Percentiles rank a stretch among this genome's conserved stretches.
These are phyloP conservation scores for Aspergillus nomiae DNA, from an alignment of 2,329 filamentous ascomycete genomes.

Conservation along the genomic window DNA sequence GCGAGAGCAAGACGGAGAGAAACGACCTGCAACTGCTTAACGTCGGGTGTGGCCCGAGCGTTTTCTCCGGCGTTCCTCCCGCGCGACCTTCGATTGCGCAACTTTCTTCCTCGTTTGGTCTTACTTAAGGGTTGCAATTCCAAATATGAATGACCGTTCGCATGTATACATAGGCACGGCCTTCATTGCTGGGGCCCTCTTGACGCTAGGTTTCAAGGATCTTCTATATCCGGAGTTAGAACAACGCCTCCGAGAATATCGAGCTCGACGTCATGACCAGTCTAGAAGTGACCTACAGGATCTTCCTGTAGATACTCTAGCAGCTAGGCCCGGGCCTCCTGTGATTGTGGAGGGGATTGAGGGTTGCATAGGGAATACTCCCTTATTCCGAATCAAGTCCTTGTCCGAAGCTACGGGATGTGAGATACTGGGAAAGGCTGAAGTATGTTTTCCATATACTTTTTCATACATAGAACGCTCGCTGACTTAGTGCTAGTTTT, in stretches of 20 bases:
- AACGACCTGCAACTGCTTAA: conserved; percentile 7
- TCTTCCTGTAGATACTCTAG: conserved; percentile 16
- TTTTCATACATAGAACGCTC: background rate
- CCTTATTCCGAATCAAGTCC: conserved; percentile 80
- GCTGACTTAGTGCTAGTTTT: conserved; percentile 57
- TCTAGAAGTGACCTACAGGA: conserved; percentile 11
- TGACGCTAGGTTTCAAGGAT: conserved; percentile 78
- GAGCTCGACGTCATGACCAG: conserved; percentile 39
- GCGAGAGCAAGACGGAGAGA: conserved; percentile 16
- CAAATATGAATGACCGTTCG: conserved; percentile 35
- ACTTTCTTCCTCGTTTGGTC: background rate
- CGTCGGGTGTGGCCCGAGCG: conserved; percentile 40
- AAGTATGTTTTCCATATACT: conserved; percentile 51
- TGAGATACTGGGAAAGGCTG: conserved; percentile 87
- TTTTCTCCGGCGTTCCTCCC: conserved; percentile 21
- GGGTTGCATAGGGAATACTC: conserved; percentile 90
- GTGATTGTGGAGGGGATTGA: conserved; percentile 77
- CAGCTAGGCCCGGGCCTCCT: conserved; percentile 37
- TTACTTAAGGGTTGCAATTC: background rate
- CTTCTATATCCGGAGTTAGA: conserved; percentile 75
- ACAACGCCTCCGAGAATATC: conserved; percentile 53
- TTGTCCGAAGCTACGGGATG: conserved; percentile 86
- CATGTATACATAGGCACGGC: conserved; percentile 65
- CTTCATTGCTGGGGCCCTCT: conserved; percentile 74
- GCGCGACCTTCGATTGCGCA: conserved; percentile 3